Conservation (phyloP, 179 eudicot species). For the Beta corolliflora region DNA sequence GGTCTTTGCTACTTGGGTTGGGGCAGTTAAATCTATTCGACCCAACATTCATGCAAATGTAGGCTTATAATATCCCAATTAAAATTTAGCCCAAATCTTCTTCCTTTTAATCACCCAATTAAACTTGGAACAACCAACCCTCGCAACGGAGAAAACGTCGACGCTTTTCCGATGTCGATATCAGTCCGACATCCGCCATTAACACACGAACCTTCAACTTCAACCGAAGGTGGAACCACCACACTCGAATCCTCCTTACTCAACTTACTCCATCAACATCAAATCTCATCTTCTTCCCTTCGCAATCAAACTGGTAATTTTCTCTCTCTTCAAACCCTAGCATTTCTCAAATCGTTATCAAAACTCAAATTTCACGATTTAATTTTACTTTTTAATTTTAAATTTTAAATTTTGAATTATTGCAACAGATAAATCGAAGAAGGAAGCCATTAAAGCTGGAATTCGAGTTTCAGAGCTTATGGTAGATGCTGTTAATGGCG, state of each 20-base stretch:
- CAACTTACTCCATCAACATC: constrained; percentile 54
- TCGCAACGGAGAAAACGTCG: no score
- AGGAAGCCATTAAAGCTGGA: constrained; percentile 58
- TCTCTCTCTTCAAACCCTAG: not conserved
- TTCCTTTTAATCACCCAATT: no score
- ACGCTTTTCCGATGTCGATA: not conserved
- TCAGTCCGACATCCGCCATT: not conserved
- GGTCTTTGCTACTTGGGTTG: no score
- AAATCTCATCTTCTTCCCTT: constrained; percentile 35
- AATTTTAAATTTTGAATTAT: no score
- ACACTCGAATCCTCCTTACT: constrained; percentile 52
- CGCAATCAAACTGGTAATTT: constrained; percentile 52
- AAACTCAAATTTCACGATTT: not conserved
- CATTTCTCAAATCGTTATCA: not conserved
- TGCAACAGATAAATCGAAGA: constrained; percentile 66
- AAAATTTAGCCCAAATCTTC: no score
- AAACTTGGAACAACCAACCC: no score
- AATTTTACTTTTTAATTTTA: not conserved
- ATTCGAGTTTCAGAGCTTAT: constrained; percentile 63
- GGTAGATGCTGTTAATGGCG: constrained; percentile 74
- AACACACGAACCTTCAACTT: not conserved
- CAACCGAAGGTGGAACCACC: not conserved
- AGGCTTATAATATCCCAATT: no score
- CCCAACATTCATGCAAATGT: no score
- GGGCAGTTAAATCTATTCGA: no score